Evolutionary conservation across 228 moss, liverwort and hornwort species (phyloP).

Genomic region (Sphagnum fallax): DNA sequence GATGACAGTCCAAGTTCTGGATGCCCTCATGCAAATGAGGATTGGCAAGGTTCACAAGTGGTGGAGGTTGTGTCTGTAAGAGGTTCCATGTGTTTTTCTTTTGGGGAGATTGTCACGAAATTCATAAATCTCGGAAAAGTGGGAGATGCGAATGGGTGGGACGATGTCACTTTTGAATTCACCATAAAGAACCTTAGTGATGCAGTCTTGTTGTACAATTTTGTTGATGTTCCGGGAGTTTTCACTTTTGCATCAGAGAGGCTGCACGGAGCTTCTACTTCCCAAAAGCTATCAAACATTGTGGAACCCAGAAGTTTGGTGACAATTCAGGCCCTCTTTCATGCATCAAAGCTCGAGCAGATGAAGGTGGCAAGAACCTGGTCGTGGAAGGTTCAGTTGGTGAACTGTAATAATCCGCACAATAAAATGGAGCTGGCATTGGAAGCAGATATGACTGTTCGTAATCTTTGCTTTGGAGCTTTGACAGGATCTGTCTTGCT

Average conservation of each 20-base stretch:
- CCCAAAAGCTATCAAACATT: conserved; percentile 20
- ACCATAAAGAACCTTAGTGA: conserved; percentile 73
- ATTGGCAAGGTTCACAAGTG: conserved; percentile 27
- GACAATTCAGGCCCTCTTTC: conserved; percentile 47
- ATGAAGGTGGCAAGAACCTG: conserved; percentile 70
- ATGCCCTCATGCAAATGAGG: conserved; percentile 6
- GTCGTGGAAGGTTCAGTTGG: conserved; percentile 68
- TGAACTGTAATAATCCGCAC: conserved; percentile 71
- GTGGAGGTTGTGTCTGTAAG: conserved; percentile 69
- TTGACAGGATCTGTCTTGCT: conserved; percentile 58
- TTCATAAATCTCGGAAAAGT: conserved; percentile 80
- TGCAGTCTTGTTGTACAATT: conserved; percentile 62
- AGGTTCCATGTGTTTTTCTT: conserved; percentile 68
- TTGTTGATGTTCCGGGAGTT: conserved; percentile 64
- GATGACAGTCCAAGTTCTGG: not conserved
- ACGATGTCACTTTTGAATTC: conserved; percentile 75
- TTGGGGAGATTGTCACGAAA: conserved; percentile 56
- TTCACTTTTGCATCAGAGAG: conserved; percentile 49
- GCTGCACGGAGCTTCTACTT: conserved; percentile 16
- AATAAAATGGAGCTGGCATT: conserved; percentile 67
- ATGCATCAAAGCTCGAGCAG: conserved; percentile 72
- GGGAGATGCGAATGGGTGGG: conserved; percentile 92
- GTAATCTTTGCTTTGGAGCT: conserved; percentile 70
- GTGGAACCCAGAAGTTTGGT: conserved; percentile 44
- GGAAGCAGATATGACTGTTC: conserved; percentile 86